phyloP scores from a whole-genome alignment of 305 asterid species.

The Fraxinus velutina region DNA sequence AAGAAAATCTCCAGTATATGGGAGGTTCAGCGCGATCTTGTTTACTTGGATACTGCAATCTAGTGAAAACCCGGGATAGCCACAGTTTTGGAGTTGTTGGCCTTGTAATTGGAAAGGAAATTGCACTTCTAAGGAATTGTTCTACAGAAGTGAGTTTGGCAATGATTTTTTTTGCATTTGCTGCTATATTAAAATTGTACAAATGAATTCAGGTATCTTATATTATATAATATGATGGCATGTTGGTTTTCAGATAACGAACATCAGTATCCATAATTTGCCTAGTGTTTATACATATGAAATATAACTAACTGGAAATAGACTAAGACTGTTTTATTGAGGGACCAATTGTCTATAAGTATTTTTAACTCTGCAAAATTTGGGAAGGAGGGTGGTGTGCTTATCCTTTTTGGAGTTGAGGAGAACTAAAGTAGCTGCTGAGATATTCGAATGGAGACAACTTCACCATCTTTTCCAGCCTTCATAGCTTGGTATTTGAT shows the following conservation, averaged over 20 bases:
- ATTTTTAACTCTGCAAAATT: neutral
- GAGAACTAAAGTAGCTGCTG: slow-evolving; percentile 66
- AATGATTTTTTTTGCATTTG: slow-evolving; percentile 28
- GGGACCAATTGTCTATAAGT: neutral
- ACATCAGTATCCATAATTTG: neutral
- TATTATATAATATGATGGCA: neutral
- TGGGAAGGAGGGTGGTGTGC: neutral
- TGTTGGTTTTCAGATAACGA: neutral
- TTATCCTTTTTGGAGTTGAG: neutral
- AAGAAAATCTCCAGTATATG: neutral
- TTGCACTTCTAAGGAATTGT: slow-evolving; percentile 29
- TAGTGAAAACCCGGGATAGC: slow-evolving; percentile 48
- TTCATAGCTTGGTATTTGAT: slow-evolving; percentile 75
- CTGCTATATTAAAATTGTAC: neutral
- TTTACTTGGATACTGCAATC: neutral
- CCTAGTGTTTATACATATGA: neutral
- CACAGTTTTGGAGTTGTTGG: slow-evolving; percentile 34
- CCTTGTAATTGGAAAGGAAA: slow-evolving; percentile 48
- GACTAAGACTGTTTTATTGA: neutral
- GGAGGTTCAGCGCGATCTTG: neutral
- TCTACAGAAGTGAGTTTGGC: slow-evolving; percentile 35
- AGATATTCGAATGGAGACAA: slow-evolving; percentile 76
- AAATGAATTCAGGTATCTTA: neutral
- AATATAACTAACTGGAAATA: neutral
- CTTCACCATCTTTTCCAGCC: slow-evolving; percentile 79